Conservation (phyloP, 192 early-diverging fungal species). For the Kappamyces sp. region DNA sequence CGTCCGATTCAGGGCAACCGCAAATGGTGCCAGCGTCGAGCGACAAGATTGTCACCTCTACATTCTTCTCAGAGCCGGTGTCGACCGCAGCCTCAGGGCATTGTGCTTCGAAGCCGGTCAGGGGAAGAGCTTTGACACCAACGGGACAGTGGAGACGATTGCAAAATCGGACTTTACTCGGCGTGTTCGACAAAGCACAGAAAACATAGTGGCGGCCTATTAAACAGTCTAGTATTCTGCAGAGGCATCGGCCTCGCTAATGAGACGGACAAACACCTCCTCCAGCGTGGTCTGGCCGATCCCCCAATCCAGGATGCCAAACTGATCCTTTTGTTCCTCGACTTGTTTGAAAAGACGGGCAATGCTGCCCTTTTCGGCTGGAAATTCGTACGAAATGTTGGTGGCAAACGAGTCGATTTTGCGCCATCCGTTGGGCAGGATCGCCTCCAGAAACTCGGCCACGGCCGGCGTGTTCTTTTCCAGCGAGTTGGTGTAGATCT, state of each 20-base stretch:
- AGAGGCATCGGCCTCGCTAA: slow-evolving; percentile 26
- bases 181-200: not conserved
- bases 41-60: too few species aligned
- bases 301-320: slow-evolving; percentile 69
- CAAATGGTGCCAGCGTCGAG: too few species aligned
- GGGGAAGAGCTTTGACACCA: too few species aligned
- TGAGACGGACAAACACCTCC: slow-evolving; percentile 61
- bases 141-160: too few species aligned
- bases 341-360: slow-evolving; percentile 48
- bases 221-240: slow-evolving; percentile 10
- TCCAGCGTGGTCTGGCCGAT: slow-evolving; percentile 62
- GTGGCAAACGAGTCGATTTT: slow-evolving; percentile 57
- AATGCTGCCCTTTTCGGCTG: slow-evolving; percentile 35
- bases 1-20: too few species aligned
- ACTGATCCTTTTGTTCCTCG: slow-evolving; percentile 38
- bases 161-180: too few species aligned
- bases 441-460: slow-evolving; percentile 26
- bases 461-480: slow-evolving; percentile 38
- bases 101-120: too few species aligned
- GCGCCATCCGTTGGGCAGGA: slow-evolving; percentile 46
- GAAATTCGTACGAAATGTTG: slow-evolving; percentile 50
- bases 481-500: slow-evolving; percentile 48
- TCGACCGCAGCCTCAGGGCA: too few species aligned
- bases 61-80: too few species aligned
- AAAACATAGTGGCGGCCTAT: not conserved